Percentiles rank a stretch among this genome's conserved stretches.
Conservation (phyloP, 2,329 filamentous ascomycete species). For the Pestalotiopsis sp. region DNA sequence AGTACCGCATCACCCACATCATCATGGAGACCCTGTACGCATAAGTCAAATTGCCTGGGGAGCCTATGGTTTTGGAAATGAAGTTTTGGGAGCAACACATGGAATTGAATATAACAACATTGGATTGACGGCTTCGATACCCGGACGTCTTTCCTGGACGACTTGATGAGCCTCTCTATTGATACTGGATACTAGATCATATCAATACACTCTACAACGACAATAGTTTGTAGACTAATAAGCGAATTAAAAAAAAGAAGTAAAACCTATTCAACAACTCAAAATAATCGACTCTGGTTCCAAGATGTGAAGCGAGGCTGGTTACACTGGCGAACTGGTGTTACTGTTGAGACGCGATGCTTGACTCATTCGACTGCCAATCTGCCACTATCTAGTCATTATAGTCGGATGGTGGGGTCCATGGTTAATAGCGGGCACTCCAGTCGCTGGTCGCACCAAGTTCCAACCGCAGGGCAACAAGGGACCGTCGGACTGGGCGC, state of each 20-base stretch:
- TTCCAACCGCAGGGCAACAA: no score
- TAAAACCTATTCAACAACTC: not conserved
- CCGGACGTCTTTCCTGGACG: conserved; percentile 6
- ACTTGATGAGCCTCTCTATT: conserved; percentile 1
- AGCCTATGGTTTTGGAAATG: not conserved
- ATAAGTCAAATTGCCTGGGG: not conserved
- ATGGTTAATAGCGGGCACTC: no score
- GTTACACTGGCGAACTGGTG: no score
- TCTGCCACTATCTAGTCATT: no score
- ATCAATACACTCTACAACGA: not conserved
- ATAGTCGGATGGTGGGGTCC: no score
- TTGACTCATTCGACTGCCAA: no score
- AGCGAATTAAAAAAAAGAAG: not conserved
- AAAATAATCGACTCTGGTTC: no score
- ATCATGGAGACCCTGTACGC: conserved; percentile 55
- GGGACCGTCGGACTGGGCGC: no score
- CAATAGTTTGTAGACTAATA: not conserved
- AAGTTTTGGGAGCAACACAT: not conserved
- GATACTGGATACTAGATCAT: not conserved
- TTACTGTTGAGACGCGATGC: no score
- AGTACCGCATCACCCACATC: conserved; percentile 76
- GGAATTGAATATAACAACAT: not conserved
- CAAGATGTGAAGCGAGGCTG: no score
- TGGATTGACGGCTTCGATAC: conserved; percentile 7
- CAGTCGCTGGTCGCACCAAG: no score